Evolutionary conservation across 805 yeast genomes (phyloP).

Genomic region (Blastobotrys parvus): DNA sequence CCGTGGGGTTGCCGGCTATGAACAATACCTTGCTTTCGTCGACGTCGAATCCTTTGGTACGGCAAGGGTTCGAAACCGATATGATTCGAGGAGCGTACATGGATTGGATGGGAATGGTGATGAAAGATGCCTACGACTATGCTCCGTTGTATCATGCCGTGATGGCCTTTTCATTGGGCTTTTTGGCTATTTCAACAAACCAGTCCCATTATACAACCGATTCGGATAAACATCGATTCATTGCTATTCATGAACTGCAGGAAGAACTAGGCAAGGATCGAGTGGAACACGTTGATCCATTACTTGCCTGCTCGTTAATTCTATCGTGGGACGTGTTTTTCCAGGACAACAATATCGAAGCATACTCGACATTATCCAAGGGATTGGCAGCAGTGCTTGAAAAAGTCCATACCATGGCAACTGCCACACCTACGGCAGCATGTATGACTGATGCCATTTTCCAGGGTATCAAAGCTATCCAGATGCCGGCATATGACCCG

Average conservation of each 20-base stretch:
- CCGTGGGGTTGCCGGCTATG: slow-evolving; percentile 5
- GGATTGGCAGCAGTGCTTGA: slow-evolving; percentile 24
- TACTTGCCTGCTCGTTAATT: slow-evolving; percentile 20
- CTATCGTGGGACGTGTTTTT: slow-evolving; percentile 25
- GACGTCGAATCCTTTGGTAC: slow-evolving; percentile 12
- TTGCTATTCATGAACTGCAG: slow-evolving; percentile 19
- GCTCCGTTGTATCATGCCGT: slow-evolving; percentile 21
- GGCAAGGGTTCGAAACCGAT: slow-evolving; percentile 23
- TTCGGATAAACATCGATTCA: slow-evolving; percentile 16
- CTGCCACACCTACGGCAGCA: slow-evolving; percentile 18
- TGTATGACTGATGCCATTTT: slow-evolving; percentile 24
- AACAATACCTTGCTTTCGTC: neutral
- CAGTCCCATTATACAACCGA: slow-evolving; percentile 6
- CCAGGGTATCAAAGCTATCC: slow-evolving; percentile 29
- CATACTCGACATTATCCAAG: slow-evolving; percentile 21
- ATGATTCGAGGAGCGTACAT: slow-evolving; percentile 18
- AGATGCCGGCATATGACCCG: slow-evolving; percentile 27
- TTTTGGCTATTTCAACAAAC: slow-evolving; percentile 17
- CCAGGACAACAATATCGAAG: slow-evolving; percentile 19
- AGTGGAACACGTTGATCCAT: slow-evolving; percentile 15
- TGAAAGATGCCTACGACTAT: slow-evolving; percentile 16
- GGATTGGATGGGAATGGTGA: slow-evolving; percentile 19
- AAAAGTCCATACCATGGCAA: slow-evolving; percentile 13
- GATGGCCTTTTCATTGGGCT: slow-evolving; percentile 22
- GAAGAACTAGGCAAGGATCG: slow-evolving; percentile 12